These are phyloP conservation scores for Trifolium pratense DNA, from an alignment of 306 rosid species.

Conservation along the genomic window DNA sequence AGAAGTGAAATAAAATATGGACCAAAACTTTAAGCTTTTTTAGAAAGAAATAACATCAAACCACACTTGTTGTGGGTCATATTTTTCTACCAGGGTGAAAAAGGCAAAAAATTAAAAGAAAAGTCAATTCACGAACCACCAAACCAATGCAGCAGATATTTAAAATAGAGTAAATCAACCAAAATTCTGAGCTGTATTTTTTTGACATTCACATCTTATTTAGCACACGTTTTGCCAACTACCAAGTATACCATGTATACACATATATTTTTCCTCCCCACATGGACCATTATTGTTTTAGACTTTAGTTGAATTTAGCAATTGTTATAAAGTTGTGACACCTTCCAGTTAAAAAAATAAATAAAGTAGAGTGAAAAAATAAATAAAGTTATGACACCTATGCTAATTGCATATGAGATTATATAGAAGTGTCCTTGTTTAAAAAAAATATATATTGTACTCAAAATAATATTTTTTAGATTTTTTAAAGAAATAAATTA, in stretches of 20 bases:
- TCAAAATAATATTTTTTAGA: no score
- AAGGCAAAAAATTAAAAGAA: neutral
- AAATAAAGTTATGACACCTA: no score
- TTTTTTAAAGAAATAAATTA: no score
- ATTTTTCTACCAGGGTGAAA: neutral
- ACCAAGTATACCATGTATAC: neutral
- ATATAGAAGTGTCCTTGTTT: no score
- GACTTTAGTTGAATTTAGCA: neutral
- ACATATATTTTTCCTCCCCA: neutral
- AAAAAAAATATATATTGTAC: no score
- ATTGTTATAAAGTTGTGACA: neutral
- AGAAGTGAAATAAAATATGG: no score
- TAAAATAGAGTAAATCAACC: neutral
- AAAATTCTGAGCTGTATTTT: neutral
- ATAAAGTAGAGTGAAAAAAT: no score
- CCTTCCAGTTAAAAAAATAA: no score
- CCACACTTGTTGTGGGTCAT: neutral
- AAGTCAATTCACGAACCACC: neutral
- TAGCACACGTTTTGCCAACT: neutral
- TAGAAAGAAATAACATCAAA: no score
- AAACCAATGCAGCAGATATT: neutral
- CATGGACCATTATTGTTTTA: neutral
- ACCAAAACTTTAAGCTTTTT: no score
- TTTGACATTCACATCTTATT: neutral
- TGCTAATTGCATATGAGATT: no score